Base-by-base conservation (phyloP, 2,329 filamentous ascomycete species). In the Penicillium sp. region DNA sequence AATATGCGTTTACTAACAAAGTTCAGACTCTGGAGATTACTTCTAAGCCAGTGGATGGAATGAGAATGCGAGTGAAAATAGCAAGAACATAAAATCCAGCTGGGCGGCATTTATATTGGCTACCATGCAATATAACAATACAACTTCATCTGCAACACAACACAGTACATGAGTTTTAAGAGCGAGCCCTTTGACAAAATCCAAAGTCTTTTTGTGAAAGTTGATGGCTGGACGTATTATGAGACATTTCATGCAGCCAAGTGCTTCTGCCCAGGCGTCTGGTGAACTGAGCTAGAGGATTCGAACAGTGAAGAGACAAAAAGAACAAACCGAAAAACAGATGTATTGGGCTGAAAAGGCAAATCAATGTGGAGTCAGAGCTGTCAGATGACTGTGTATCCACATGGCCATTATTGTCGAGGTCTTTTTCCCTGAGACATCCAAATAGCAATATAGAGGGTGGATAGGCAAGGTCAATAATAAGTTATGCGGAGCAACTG, bases 21-120 rank as follows among this genome's bases (percentile, higher is more conserved):
- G n/a, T 29, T 46, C 26, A 46, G 40, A 52, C 40, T 13, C 34
- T 52, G 24, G 39, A 52, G n/a, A 46, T 52, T 11, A 52, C 32
- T 8, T 34, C 50, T 2, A 46, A 46, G 40, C 40, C 22, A 11
- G 50, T 52, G 13, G 40, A 52, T 37, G 50, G 40, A 22, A 46
- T 37, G 50, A 38, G 34, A n/a, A 52, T 52, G 50, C 50, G 40
- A 20, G 40, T 46, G 8, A 52, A 45, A 20, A 16, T 45, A 11
- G 40, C 32, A 16, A 20, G 7, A 11, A 5, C 39, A 20, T 45
- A 45, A 11, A 37, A 35, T 20, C 8, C 9, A 34, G 20, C 29
- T 45, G n/a, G 5, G 2, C 31, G 16, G 11, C 14, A 29, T 9
- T 14, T 20, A 29, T n/a, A 26, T 26, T 14, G n/a, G 10, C 6